Evolutionary conservation across 768 basidiomycete genomes (phyloP).

Genomic region (Pleurotus sapidus): DNA sequence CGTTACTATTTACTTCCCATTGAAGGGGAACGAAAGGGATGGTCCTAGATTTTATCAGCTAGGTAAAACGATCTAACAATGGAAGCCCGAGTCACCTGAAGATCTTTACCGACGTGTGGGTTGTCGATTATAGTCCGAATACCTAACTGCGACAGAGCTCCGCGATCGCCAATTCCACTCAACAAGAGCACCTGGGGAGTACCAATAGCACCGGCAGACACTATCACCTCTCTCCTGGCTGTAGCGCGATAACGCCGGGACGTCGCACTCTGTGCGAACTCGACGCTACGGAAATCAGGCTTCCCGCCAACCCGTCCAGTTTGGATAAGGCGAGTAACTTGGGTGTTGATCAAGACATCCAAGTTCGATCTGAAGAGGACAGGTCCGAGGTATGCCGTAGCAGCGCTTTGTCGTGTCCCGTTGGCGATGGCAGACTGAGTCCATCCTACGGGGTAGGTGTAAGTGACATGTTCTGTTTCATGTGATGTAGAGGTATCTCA

Average conservation of each 20-base stretch:
- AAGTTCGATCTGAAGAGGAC: conserved; percentile 19
- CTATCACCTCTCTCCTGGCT: no score
- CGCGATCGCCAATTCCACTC: no score
- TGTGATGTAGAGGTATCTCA: no score
- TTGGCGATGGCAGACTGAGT: conserved; percentile 12
- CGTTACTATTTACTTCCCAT: conserved; percentile 9
- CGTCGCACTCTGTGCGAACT: conserved; percentile 15
- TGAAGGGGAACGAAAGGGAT: conserved; percentile 9
- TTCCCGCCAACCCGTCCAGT: neutral
- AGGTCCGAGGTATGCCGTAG: conserved; percentile 21
- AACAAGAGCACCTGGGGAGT: no score
- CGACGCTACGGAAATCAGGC: conserved; percentile 10
- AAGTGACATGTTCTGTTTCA: no score
- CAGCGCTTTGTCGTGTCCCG: conserved; percentile 18
- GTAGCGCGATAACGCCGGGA: no score
- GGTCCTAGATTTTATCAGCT: conserved; percentile 19
- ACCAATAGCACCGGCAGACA: no score
- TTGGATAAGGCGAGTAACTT: conserved; percentile 15
- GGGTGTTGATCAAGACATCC: conserved; percentile 17
- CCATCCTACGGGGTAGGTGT: conserved; percentile 13
- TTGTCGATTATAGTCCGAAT: no score
- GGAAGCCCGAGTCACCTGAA: no score
- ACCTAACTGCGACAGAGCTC: no score
- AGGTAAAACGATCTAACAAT: neutral
- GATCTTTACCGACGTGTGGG: no score